Percentiles rank a stretch among this genome's conserved stretches.
phyloP scores from a whole-genome alignment of 768 basidiomycete species.

The Leccinellum luteum region DNA sequence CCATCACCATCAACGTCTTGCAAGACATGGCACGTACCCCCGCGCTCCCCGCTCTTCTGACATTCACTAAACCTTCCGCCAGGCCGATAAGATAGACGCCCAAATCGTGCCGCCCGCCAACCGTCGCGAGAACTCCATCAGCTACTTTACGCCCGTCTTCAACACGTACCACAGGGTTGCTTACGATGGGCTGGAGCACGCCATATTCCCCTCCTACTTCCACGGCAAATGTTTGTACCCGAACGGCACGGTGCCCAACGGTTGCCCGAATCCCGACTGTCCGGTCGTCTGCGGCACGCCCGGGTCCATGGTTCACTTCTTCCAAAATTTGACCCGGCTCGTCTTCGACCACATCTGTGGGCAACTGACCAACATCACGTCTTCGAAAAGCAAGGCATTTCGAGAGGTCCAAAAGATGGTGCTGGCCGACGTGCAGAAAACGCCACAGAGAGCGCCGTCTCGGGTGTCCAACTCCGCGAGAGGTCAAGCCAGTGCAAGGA shows the following conservation, averaged over 20 bases:
- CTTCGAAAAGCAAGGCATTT: constrained; percentile 42
- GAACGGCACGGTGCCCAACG: constrained; percentile 55
- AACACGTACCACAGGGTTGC: constrained; percentile 44
- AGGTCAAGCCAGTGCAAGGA: constrained; percentile 20
- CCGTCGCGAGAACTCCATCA: constrained; percentile 24
- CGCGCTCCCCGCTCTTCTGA: background rate
- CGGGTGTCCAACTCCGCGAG: constrained; percentile 7
- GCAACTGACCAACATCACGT: constrained; percentile 34
- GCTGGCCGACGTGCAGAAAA: constrained; percentile 32
- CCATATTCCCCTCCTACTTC: constrained; percentile 70
- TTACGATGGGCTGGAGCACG: constrained; percentile 44
- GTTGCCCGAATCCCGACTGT: constrained; percentile 80
- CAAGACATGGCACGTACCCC: constrained; percentile 41
- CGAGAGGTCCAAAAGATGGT: constrained; percentile 42
- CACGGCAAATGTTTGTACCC: constrained; percentile 68
- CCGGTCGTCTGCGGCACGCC: constrained; percentile 78
- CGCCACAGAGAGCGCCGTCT: constrained; percentile 7
- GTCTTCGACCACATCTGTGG: constrained; percentile 43
- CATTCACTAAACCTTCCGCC: background rate
- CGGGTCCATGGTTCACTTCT: constrained; percentile 76
- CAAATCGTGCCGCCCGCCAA: constrained; percentile 30
- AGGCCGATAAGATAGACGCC: constrained; percentile 38
- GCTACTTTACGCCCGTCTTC: constrained; percentile 47
- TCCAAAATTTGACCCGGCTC: constrained; percentile 44
- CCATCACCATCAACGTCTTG: constrained; percentile 39